Percentiles rank a stretch among this genome's conserved stretches.
Conservation (phyloP, 176 grass and related monocot genomes). For the Olyra latifolia region DNA sequence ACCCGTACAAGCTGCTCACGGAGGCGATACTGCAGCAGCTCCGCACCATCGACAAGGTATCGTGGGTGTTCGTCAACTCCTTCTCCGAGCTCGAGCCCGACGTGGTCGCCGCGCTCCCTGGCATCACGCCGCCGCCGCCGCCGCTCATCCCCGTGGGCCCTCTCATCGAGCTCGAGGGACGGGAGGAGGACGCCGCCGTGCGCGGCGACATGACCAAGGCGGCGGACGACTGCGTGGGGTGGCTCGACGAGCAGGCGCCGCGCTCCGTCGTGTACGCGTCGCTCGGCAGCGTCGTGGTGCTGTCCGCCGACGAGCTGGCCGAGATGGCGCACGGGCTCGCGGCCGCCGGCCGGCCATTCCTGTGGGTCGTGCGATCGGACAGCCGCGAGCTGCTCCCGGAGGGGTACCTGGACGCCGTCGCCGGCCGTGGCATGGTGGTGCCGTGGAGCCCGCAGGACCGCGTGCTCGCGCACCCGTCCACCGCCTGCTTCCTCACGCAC, state of each 20-base stretch:
- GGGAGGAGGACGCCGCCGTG: not conserved
- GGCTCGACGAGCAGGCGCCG: slow-evolving; percentile 55
- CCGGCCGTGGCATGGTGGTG: slow-evolving; percentile 54
- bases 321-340: slow-evolving; percentile 68
- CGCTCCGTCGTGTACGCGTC: slow-evolving; percentile 73
- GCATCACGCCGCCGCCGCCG: slow-evolving; percentile 30
- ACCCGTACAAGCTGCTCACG: slow-evolving; percentile 42
- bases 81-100: slow-evolving; percentile 66
- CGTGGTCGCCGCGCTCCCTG: slow-evolving; percentile 36
- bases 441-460: slow-evolving; percentile 78
- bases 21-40: slow-evolving; percentile 55
- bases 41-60: slow-evolving; percentile 47
- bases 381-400: slow-evolving; percentile 32
- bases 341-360: slow-evolving; percentile 47
- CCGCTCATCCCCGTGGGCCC: slow-evolving; percentile 61
- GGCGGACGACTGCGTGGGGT: slow-evolving; percentile 46
- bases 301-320: slow-evolving; percentile 42
- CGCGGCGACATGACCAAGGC: slow-evolving; percentile 56
- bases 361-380: slow-evolving; percentile 81
- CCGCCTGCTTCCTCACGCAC: slow-evolving; percentile 82
- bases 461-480: slow-evolving; percentile 56
- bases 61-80: slow-evolving; percentile 74
- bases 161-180: slow-evolving; percentile 42
- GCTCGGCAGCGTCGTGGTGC: slow-evolving; percentile 69
- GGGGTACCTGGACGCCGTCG: slow-evolving; percentile 42